phyloP scores from a whole-genome alignment of 768 basidiomycete genomes.

The Leucosporidium yakuticum region DNA sequence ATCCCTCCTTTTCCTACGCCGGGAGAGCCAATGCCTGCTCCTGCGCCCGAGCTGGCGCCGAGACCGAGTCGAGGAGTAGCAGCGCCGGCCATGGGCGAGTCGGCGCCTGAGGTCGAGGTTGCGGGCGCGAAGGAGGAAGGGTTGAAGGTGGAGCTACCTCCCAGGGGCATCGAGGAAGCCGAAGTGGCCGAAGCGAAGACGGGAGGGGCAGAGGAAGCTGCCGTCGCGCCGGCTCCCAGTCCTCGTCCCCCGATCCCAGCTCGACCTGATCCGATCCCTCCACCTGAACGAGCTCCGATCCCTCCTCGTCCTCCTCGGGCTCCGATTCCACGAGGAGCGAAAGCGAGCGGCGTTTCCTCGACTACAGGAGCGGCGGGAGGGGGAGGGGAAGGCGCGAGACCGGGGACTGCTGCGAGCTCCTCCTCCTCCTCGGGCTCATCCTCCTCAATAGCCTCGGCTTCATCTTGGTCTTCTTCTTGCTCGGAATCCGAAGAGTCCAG shows the following conservation, averaged over 20 bases:
- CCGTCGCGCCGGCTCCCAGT: constrained; percentile 1
- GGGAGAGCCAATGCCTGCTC: constrained; percentile 12
- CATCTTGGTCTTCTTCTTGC: constrained; percentile 50
- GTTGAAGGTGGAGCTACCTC: constrained; percentile 13
- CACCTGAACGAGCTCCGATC: background rate
- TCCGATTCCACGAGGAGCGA: constrained; percentile 28
- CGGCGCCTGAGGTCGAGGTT: constrained; percentile 36
- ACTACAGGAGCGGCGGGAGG: constrained; percentile 27
- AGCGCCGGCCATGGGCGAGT: constrained; percentile 15
- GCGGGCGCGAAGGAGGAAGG: constrained; percentile 40
- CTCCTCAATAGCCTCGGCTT: constrained; percentile 42
- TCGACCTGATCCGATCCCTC: constrained; percentile 8
- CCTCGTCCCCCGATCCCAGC: constrained; percentile 28
- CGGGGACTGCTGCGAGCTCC: constrained; percentile 43
- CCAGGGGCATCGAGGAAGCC: constrained; percentile 47
- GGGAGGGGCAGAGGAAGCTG: constrained; percentile 8
- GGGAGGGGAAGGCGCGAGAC: constrained; percentile 28
- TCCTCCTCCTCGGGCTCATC: constrained; percentile 41
- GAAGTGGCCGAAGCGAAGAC: constrained; percentile 25
- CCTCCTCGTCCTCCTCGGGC: constrained; percentile 39
- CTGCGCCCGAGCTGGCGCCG: background rate
- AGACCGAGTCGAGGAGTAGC: constrained; percentile 24
- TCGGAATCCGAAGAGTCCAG: constrained; percentile 38
- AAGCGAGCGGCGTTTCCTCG: constrained; percentile 27
- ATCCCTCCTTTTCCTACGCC: background rate